Base-by-base conservation (phyloP, 2,329 filamentous ascomycete species). In the Arthrobotrys iridis region DNA sequence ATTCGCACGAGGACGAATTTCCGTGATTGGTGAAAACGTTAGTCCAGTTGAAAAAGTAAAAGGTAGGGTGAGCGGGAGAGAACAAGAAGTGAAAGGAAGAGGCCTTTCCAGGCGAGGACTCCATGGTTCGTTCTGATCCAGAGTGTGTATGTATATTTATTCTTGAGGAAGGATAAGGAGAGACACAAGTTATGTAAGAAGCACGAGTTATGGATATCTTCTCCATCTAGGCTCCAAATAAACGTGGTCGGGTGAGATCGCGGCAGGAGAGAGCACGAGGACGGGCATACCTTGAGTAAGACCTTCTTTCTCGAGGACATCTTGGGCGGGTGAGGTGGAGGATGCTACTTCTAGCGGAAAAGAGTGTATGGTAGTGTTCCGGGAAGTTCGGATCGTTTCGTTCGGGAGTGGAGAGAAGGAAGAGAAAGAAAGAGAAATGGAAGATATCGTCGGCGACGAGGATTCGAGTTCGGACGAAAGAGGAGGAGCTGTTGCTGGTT, bases 221-320 rank as follows among this genome's bases (percentile, higher is more conserved):
- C 11, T 18, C 30, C n/a, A 30, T 28, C 15, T 6, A 6, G 22
- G 55, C 35, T 43, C 35, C 35, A n/a, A 59, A 15, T n/a, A 68
- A 15, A 45, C 22, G 55, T 24, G 46, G 55, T 68, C 64, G 52
- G 60, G 52, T 46, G 63, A 75, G 55, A 55, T 35, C 50, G 48
- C 55, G 43, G 60, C 20, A 55, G 57, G 52, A 57, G 45, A 33
- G 46, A 41, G 58, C 20, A 50, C 50, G 65, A 70, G 74, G 73
- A 72, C 48, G 74, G 41, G 57, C 81, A 79, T 86, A 94, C 92
- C 90, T 95, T 95, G 82, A 95, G 86, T 78, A 95, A 88, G 79
- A 94, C 91, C 90, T 95, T 95, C 90, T 94, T 95, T 83, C 90
- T 87, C 80, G 90, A 90, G 82, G 91, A 86, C 91, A 93, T 93